Evolutionary conservation across 176 grass and related monocot genomes (phyloP).

Genomic region (bread wheat (Triticum aestivum)): IWGSC_CS_RefSeq_v2.1 NC_057799.1:640650252-640650751

Average conservation of each 20-base stretch:
- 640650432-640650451: not conserved
- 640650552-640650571: not conserved
- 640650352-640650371: not conserved
- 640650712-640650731: not conserved
- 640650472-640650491: conserved; percentile 51
- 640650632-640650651: conserved; percentile 12
- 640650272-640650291: not conserved
- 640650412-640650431: not conserved
- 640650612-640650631: not conserved
- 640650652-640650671: not conserved
- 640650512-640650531: conserved; percentile 46
- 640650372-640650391: not conserved
- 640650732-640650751: not conserved
- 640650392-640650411: not conserved
- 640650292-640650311: not conserved
- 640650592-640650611: not conserved
- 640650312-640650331: not conserved
- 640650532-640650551: conserved; percentile 82
- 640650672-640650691: conserved; percentile 3
- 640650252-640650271: not conserved
- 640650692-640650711: not conserved
- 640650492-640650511: conserved; percentile 65
- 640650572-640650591: not conserved
- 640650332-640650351: not conserved
- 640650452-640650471: conserved; percentile 4